phyloP scores from a whole-genome alignment of 2,329 filamentous ascomycete genomes.

The Neurospora crassa region DNA sequence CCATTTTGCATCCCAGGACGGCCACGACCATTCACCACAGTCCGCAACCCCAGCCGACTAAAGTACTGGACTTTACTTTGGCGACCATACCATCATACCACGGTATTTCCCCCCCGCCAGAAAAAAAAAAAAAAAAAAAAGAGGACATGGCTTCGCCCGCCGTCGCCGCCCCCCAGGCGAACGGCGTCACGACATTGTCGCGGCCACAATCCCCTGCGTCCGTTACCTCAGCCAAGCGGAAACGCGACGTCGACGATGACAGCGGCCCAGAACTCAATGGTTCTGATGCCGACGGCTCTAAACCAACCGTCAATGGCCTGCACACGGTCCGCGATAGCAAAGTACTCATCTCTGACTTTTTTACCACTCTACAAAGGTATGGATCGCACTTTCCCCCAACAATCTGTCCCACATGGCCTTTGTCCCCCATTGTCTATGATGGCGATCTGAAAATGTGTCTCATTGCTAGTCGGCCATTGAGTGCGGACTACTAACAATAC shows the following conservation, averaged over 20 bases:
- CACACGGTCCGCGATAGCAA: conserved; percentile 22
- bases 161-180: conserved; percentile 21
- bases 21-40: conserved; percentile 7
- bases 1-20: conserved; percentile 8
- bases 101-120: background rate
- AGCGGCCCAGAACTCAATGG: conserved; percentile 16
- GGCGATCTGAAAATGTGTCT: background rate
- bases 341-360: conserved; percentile 31
- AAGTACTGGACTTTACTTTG: background rate
- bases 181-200: conserved; percentile 21
- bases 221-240: conserved; percentile 38
- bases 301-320: conserved; percentile 19
- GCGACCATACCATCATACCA: background rate
- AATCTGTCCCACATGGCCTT: background rate
- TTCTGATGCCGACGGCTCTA: conserved; percentile 21
- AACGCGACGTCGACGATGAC: conserved; percentile 43
- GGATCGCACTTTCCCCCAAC: conserved; percentile 17
- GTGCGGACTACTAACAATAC: background rate
- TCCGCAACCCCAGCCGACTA: conserved; percentile 8
- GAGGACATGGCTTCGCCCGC: conserved; percentile 23
- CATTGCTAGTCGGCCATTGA: background rate
- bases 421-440: conserved; percentile 4
- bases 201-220: conserved; percentile 21
- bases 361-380: conserved; percentile 34
- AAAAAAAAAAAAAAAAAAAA: background rate